Evolutionary conservation across 2,329 filamentous ascomycete species (phyloP).

Genomic region (Pseudofabraea citricarpa): DNA sequence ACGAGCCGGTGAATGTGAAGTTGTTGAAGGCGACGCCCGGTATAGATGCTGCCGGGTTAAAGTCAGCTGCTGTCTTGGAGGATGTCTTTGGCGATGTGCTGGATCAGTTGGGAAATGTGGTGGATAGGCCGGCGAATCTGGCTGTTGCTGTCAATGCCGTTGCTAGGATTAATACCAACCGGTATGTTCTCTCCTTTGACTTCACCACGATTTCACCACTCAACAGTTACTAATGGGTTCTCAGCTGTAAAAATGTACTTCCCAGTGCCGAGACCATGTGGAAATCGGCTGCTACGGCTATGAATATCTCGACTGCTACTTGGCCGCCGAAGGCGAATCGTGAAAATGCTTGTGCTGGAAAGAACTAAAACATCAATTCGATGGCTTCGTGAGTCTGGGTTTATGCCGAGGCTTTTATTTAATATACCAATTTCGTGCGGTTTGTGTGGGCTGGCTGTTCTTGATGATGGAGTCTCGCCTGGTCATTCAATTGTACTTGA

Average conservation of each 20-base stretch:
- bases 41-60: slow-evolving; percentile 1
- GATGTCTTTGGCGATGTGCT: slow-evolving; percentile 7
- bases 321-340: slow-evolving; percentile 7
- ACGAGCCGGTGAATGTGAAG: slow-evolving; percentile 6
- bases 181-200: too few relatives aligned
- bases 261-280: slow-evolving; percentile 6
- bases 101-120: slow-evolving; percentile 5
- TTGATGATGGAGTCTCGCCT: too few relatives aligned
- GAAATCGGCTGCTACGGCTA: slow-evolving; percentile 6
- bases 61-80: slow-evolving; percentile 2
- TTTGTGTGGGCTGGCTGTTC: too few relatives aligned
- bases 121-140: slow-evolving; percentile 2
- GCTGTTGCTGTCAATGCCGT: slow-evolving; percentile 4
- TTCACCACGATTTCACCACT: too few relatives aligned
- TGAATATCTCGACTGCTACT: slow-evolving; percentile 5
- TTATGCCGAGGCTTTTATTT: too few relatives aligned
- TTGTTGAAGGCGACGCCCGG: slow-evolving; percentile 3
- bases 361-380: too few relatives aligned
- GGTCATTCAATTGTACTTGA: too few relatives aligned
- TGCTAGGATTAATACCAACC: slow-evolving; percentile 2
- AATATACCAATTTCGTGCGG: too few relatives aligned
- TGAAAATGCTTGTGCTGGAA: slow-evolving; percentile 5
- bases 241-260: slow-evolving; percentile 8
- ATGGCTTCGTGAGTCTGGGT: too few relatives aligned
- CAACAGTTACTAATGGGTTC: not conserved